Base-by-base conservation (phyloP, 2,329 filamentous ascomycete genomes). In the Xylariaceae sp. region DNA sequence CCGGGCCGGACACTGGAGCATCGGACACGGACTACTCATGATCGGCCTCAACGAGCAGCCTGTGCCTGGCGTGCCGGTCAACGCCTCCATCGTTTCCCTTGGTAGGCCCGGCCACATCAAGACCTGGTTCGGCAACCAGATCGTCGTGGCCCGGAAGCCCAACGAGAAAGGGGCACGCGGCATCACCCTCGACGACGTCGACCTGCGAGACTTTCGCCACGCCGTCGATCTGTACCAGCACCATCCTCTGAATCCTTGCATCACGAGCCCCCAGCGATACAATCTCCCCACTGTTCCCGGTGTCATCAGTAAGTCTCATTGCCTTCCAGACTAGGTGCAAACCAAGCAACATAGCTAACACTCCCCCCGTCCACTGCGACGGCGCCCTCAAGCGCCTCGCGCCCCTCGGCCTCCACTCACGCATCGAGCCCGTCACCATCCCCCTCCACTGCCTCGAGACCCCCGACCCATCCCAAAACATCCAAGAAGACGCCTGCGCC, bases 171-270 rank as follows among this genome's bases (percentile, higher is more conserved):
- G 37, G 24, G 30, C 13, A 32, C 31, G 34, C 9, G 43, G 43
- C 17, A 41, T 43, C 9, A 41, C 42, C 16, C 9, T 45, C 3
- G 40, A 31, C 34, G 41, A 49, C 30, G 37, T 41, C 36, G 33
- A 47, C 28, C 29, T 43, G 15, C 44, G 47, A 11, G 47, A 49
- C 37, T 41, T 41, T 31, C 44, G 47, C 18, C 44, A 44, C 32
- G 37, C 42, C 4, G 33, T 49, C 19, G 47, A 49, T 34, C 11
- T 32, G n/a, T 41, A 40, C 16, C 41, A 42, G 11, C 29, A 34
- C 19, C 26, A 46, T 17, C 40, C 34, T 18, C 30, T 36, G n/a
- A 49, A 47, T 19, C 28, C 26, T n/a, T 39, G 38, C 38, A 35
- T 43, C 15, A 29, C 37, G 8, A 37, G 43, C 18, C 38, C 41